Conservation (phyloP, 2,329 filamentous ascomycete species). For the Hypoxylon sp. region DNA sequence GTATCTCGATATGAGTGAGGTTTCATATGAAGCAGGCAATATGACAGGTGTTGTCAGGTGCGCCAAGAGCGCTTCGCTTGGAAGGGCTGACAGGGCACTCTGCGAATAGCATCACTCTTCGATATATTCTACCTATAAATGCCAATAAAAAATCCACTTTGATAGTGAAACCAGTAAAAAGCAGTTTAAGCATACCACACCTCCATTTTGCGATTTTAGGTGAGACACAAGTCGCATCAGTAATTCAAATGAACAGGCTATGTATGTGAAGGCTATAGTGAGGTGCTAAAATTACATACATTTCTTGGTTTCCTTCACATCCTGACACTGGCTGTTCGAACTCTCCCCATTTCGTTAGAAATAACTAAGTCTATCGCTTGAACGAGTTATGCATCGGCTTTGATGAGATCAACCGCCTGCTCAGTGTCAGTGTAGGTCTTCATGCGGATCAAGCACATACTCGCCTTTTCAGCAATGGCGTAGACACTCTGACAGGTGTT, state of each 20-base stretch:
- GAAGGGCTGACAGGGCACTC: no score
- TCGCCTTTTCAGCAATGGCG: slow-evolving; percentile 63
- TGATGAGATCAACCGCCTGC: slow-evolving; percentile 43
- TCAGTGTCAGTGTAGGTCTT: slow-evolving; percentile 18
- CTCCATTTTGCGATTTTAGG: background rate
- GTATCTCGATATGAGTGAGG: no score
- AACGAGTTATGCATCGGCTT: slow-evolving; percentile 18
- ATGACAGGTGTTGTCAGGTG: no score
- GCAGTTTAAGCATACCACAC: no score
- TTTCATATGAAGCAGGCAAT: no score
- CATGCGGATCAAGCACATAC: background rate
- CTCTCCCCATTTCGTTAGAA: background rate
- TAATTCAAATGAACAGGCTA: background rate
- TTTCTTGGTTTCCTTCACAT: background rate
- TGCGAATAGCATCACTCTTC: no score
- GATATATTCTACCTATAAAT: no score
- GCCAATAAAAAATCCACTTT: no score
- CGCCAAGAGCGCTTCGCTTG: no score
- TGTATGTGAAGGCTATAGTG: background rate
- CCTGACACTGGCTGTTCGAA: background rate
- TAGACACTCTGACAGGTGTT: slow-evolving; percentile 65
- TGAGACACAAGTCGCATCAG: background rate
- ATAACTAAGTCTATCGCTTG: no score
- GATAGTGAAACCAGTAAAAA: no score
- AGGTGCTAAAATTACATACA: background rate